Evolutionary conservation across 2,329 filamentous ascomycete species (phyloP).

Genomic region (Diaporthe citrichinensis): DNA sequence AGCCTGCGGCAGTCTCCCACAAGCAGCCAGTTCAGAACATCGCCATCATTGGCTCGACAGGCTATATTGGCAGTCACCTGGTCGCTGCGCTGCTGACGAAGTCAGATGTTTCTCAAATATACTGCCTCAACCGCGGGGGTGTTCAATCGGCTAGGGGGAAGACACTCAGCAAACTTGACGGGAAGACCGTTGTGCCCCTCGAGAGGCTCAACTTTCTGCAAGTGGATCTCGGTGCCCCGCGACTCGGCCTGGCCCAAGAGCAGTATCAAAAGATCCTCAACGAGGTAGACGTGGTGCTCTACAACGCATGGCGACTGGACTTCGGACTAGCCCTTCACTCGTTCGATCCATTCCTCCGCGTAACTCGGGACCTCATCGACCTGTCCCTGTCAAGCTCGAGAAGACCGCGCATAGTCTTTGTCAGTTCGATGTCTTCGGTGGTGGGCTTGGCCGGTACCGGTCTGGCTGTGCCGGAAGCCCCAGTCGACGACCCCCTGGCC

Average conservation of each 20-base stretch:
- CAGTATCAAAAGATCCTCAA: not conserved
- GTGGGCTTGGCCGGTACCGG: not conserved
- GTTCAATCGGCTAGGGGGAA: not conserved
- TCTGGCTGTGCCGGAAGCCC: conserved; percentile 1
- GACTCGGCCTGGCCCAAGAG: not conserved
- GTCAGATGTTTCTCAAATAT: not conserved
- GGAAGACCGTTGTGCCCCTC: no score
- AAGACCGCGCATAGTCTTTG: conserved; percentile 18
- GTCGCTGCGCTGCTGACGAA: not conserved
- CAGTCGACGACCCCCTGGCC: conserved; percentile 9
- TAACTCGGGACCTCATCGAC: conserved; percentile 42
- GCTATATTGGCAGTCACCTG: conserved; percentile 23
- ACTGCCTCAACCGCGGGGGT: conserved; percentile 26
- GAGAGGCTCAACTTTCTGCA: conserved; percentile 8
- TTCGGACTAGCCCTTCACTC: conserved; percentile 45
- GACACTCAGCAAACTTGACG: conserved; percentile 1
- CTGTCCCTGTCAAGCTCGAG: conserved; percentile 37
- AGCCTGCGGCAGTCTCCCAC: not conserved
- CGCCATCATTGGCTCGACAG: conserved; percentile 33
- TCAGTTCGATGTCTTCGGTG: conserved; percentile 30
- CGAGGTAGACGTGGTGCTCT: conserved; percentile 43
- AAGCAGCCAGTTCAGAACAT: not conserved
- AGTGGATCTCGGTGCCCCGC: not conserved
- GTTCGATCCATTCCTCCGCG: conserved; percentile 43
- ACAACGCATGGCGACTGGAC: conserved; percentile 47